Evolutionary conservation across 129 eudicot genomes (phyloP).

Genomic region (Lonicera japonica): DNA sequence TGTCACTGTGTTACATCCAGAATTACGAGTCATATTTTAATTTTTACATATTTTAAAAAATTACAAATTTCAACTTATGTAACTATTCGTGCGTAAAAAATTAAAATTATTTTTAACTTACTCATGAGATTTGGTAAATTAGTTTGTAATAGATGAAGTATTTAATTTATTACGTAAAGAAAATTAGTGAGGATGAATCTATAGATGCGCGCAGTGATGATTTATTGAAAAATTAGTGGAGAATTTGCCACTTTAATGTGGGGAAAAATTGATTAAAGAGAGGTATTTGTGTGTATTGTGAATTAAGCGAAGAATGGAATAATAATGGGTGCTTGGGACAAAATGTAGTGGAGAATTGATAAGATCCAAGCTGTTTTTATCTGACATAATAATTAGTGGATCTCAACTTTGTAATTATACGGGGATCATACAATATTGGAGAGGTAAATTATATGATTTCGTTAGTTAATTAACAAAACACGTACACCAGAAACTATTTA

Average conservation of each 20-base stretch:
- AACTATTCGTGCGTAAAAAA: no score
- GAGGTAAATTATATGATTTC: neutral
- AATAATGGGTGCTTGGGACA: conserved; percentile 20
- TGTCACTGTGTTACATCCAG: no score
- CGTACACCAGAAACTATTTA: no score
- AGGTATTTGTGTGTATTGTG: neutral
- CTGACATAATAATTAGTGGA: conserved; percentile 21
- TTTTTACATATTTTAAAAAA: no score
- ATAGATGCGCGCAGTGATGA: conserved; percentile 1
- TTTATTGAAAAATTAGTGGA: neutral
- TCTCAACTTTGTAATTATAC: conserved; percentile 15
- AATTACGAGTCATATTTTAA: no score
- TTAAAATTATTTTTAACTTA: neutral
- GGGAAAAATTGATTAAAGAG: neutral
- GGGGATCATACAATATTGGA: neutral
- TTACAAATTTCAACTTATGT: no score
- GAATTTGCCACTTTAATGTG: neutral
- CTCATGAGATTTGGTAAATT: no score
- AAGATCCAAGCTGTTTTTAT: conserved; percentile 19
- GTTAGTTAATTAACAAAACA: no score
- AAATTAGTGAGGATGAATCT: conserved; percentile 5
- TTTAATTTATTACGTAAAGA: no score
- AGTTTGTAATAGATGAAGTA: no score
- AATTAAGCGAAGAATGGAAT: neutral
- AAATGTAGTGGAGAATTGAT: conserved; percentile 34